Evolutionary conservation across 345 rosid species (phyloP).

Genomic region (Ceriops tagal): DNA sequence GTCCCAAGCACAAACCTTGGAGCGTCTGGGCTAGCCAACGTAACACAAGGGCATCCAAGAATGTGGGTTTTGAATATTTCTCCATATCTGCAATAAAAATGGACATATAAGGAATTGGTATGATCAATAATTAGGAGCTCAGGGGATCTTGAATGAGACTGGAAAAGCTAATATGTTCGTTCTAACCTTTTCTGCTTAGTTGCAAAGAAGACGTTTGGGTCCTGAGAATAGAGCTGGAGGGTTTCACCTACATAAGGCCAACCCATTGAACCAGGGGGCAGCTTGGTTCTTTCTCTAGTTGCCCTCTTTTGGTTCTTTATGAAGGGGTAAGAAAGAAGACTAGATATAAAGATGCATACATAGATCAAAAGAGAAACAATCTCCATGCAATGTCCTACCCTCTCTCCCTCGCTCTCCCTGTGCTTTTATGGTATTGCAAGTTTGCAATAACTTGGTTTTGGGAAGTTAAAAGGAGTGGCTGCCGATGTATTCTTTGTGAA

Average conservation of each 20-base stretch:
- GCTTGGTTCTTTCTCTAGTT: slow-evolving; percentile 11
- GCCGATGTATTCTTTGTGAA: too few relatives aligned
- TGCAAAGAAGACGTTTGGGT: slow-evolving; percentile 49
- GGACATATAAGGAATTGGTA: neutral
- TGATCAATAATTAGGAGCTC: neutral
- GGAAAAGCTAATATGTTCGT: neutral
- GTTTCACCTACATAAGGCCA: slow-evolving; percentile 64
- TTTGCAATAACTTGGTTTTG: neutral
- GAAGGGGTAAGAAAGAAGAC: slow-evolving; percentile 32
- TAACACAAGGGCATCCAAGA: slow-evolving; percentile 53
- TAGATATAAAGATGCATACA: slow-evolving; percentile 36
- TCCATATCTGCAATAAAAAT: slow-evolving; percentile 29
- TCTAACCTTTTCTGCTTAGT: slow-evolving; percentile 36
- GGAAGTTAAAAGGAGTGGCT: neutral
- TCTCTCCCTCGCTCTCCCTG: neutral
- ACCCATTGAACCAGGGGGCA: slow-evolving; percentile 62
- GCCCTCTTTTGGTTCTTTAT: slow-evolving; percentile 5
- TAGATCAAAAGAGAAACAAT: slow-evolving; percentile 20
- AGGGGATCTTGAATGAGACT: neutral
- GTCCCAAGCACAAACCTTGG: slow-evolving; percentile 48
- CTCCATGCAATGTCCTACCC: slow-evolving; percentile 33
- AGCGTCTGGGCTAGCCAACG: slow-evolving; percentile 49
- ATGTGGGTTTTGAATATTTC: slow-evolving; percentile 50
- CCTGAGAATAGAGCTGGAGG: slow-evolving; percentile 45
- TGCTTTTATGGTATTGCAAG: too few relatives aligned